A percentile compares a stretch with the other conserved stretches of the same genome.
Conservation (phyloP, 2,329 filamentous ascomycete species). For the Ceratocystis variospora region DNA sequence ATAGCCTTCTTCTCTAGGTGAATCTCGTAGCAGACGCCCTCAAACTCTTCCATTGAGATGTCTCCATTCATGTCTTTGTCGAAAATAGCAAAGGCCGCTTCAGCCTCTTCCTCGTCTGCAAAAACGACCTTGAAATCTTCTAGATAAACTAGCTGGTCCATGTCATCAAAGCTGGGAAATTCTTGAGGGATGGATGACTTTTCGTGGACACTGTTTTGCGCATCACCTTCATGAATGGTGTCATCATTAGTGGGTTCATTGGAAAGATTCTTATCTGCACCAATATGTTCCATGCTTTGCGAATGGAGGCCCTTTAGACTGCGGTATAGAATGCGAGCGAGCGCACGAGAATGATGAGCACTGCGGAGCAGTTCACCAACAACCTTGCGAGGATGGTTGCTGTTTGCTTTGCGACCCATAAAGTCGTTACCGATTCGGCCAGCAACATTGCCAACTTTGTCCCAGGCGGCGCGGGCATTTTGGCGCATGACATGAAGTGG, state of each 20-base stretch:
- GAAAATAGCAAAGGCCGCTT: conserved; percentile 80
- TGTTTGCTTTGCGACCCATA: conserved; percentile 55
- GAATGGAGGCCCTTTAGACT: conserved; percentile 41
- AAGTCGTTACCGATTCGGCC: conserved; percentile 83
- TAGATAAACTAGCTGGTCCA: conserved; percentile 58
- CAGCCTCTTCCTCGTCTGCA: conserved; percentile 68
- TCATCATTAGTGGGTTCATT: not conserved
- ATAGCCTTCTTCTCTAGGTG: conserved; percentile 91
- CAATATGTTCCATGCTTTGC: conserved; percentile 4
- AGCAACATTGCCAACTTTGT: conserved; percentile 72
- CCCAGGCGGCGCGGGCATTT: conserved; percentile 61
- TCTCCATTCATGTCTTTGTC: conserved; percentile 96
- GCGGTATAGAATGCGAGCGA: conserved; percentile 77
- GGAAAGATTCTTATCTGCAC: conserved; percentile 6
- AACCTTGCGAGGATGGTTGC: conserved; percentile 71
- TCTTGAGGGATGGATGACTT: conserved; percentile 7
- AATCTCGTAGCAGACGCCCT: conserved; percentile 86
- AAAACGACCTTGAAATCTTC: conserved; percentile 73
- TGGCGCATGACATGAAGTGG: conserved; percentile 60
- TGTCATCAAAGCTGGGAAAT: conserved; percentile 40
- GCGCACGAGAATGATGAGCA: conserved; percentile 61
- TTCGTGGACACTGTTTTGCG: conserved; percentile 12
- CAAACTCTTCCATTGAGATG: conserved; percentile 88
- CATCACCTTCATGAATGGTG: conserved; percentile 1
- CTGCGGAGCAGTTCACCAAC: conserved; percentile 62